phyloP scores from a whole-genome alignment of 768 basidiomycete genomes.

The Steccherinum ochraceum region DNA sequence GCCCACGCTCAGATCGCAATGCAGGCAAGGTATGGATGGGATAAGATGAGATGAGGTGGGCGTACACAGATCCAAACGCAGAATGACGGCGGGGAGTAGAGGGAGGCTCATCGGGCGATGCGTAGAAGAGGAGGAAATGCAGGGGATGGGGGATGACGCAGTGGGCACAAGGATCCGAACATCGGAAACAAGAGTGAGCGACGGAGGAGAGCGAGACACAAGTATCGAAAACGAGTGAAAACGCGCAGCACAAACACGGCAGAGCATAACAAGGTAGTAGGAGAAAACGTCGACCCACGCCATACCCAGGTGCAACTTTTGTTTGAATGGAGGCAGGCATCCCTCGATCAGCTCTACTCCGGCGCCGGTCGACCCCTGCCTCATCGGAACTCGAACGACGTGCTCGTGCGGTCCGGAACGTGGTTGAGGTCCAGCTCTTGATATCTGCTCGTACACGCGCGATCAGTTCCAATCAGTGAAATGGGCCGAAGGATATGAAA shows the following conservation, averaged over 20 bases:
- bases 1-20: too few species aligned
- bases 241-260: not conserved
- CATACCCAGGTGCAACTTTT: not conserved
- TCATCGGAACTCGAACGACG: constrained; percentile 80
- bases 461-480: constrained; percentile 2
- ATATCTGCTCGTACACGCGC: constrained; percentile 45
- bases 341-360: not conserved
- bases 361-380: not conserved
- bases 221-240: not conserved
- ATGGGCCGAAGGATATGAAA: not conserved
- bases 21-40: too few species aligned
- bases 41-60: too few species aligned
- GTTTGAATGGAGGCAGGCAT: not conserved
- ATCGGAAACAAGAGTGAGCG: not conserved
- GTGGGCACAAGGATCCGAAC: not conserved
- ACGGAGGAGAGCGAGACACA: not conserved
- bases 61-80: too few species aligned
- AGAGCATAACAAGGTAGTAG: too few species aligned
- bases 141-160: too few species aligned
- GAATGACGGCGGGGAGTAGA: too few species aligned
- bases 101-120: too few species aligned
- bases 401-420: constrained; percentile 64
- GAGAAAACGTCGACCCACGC: not conserved
- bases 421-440: constrained; percentile 84
- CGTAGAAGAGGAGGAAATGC: too few species aligned